A percentile compares a stretch with the other conserved stretches of the same genome.
Evolutionary conservation across 805 yeast genomes (phyloP).

Genomic region (Kodamaea jinghongensis): DNA sequence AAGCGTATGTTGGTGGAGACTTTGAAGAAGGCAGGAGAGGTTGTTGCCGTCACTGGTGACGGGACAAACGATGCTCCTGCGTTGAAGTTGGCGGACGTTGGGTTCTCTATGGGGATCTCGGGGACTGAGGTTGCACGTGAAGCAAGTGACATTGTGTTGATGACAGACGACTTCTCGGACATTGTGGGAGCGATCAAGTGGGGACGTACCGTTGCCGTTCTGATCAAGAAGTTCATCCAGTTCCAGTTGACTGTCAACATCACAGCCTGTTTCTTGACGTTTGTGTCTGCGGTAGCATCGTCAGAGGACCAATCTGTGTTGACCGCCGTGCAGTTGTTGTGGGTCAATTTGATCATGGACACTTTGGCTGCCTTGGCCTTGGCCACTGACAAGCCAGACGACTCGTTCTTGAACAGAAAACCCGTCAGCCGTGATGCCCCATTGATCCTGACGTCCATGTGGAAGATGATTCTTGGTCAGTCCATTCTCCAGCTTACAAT

Average conservation of each 20-base stretch:
- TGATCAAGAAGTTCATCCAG: constrained; percentile 93
- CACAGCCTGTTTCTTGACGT: constrained; percentile 93
- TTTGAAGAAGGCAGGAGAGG: constrained; percentile 76
- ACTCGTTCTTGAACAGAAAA: constrained; percentile 67
- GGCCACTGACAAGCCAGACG: constrained; percentile 96
- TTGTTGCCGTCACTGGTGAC: constrained; percentile 98
- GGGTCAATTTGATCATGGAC: constrained; percentile 99
- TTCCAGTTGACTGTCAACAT: constrained; percentile 95
- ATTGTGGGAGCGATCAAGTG: constrained; percentile 96
- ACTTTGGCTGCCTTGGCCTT: constrained; percentile 96
- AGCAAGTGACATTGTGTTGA: constrained; percentile 87
- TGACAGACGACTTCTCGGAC: constrained; percentile 92
- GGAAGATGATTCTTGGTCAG: constrained; percentile 97
- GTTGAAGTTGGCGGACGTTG: constrained; percentile 92
- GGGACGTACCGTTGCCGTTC: constrained; percentile 96
- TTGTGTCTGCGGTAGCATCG: constrained; percentile 88
- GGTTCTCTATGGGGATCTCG: constrained; percentile 97
- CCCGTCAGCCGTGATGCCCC: constrained; percentile 83
- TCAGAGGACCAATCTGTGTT: constrained; percentile 78
- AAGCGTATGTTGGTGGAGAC: constrained; percentile 83
- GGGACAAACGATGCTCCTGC: constrained; percentile 99
- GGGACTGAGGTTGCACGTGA: constrained; percentile 99
- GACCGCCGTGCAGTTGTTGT: constrained; percentile 93
- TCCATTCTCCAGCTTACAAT: constrained; percentile 72
- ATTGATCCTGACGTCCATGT: constrained; percentile 86